A percentile compares a stretch with the other conserved stretches of the same genome.
phyloP scores from a whole-genome alignment of 164 flowering plant genomes.

The Kingdonia uniflora region DNA sequence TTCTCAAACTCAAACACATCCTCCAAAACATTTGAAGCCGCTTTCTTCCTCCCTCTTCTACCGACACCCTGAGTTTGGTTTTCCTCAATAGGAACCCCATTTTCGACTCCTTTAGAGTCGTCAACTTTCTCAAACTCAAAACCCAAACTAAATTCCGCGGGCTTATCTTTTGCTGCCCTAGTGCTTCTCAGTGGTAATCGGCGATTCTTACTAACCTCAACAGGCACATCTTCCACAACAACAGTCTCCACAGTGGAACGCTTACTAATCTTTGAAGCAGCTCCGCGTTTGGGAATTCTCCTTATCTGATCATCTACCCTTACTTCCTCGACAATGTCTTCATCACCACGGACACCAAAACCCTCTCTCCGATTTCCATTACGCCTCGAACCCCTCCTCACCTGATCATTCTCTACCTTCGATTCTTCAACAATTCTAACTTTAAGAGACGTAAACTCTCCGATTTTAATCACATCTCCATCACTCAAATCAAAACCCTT shows the following conservation, averaged over 20 bases:
- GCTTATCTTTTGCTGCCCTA: no score
- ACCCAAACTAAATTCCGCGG: no score
- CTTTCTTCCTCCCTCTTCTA: no score
- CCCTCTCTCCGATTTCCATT: background rate
- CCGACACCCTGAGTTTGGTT: no score
- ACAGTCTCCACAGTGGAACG: background rate
- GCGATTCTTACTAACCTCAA: no score
- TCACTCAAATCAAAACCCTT: constrained; percentile 22
- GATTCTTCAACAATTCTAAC: constrained; percentile 19
- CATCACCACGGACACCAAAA: background rate
- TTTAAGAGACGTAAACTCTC: constrained; percentile 41
- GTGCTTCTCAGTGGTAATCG: no score
- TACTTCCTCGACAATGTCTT: background rate
- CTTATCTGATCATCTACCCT: constrained; percentile 9
- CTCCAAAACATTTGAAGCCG: no score
- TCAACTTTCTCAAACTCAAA: no score
- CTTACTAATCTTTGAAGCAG: background rate
- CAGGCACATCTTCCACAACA: background rate
- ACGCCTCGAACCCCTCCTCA: background rate
- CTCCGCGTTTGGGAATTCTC: constrained; percentile 26
- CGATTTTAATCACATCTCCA: constrained; percentile 50
- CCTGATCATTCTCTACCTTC: background rate
- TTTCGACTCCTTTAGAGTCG: no score
- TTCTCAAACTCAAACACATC: no score
- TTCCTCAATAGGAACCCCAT: no score